Conservation (phyloP, 352 stramenopile genomes). For the Globisporangium iwayamae region DNA sequence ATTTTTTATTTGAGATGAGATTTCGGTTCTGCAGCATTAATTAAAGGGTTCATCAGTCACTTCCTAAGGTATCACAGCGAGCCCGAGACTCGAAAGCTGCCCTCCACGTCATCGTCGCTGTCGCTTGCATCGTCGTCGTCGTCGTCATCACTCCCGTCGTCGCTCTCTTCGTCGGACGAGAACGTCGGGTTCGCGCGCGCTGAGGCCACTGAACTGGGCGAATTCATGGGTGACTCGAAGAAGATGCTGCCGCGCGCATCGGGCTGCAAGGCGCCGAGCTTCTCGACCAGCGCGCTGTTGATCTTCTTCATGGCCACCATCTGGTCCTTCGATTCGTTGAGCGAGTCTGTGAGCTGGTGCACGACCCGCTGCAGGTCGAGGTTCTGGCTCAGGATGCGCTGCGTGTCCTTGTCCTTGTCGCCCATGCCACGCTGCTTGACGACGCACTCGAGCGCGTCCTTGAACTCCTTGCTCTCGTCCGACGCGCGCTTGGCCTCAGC, state of each 20-base stretch:
- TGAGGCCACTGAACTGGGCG: conserved; percentile 30
- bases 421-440: conserved; percentile 38
- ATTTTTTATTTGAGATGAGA: no score
- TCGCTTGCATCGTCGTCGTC: conserved; percentile 28
- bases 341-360: conserved; percentile 67
- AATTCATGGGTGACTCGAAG: conserved; percentile 37
- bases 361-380: conserved; percentile 64
- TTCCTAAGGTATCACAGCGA: not conserved
- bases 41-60: not conserved
- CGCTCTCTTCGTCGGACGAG: conserved; percentile 53
- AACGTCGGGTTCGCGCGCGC: conserved; percentile 39
- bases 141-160: conserved; percentile 38
- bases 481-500: conserved; percentile 48
- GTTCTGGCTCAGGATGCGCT: conserved; percentile 62
- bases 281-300: conserved; percentile 65
- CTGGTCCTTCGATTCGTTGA: conserved; percentile 71
- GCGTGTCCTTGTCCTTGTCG: conserved; percentile 70
- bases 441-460: conserved; percentile 46
- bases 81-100: not conserved
- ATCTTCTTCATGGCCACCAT: conserved; percentile 69
- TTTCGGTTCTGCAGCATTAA: no score
- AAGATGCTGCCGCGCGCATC: conserved; percentile 45
- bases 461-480: conserved; percentile 62
- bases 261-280: conserved; percentile 52
- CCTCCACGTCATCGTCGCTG: not conserved